phyloP scores from a whole-genome alignment of 306 rosid species.

The Acmispon strigosus region DNA sequence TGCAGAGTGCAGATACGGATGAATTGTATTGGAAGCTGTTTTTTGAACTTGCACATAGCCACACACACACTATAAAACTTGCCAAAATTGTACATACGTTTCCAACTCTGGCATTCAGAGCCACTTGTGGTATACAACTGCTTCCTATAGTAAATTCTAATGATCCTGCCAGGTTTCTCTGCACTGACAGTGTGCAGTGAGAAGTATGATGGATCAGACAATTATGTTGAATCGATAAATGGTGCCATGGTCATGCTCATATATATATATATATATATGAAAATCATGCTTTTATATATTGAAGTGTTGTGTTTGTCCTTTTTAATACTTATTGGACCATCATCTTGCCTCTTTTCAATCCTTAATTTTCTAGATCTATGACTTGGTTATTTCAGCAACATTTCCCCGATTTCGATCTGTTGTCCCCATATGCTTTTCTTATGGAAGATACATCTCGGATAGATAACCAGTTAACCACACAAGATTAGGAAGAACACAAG shows the following conservation, averaged over 20 bases:
- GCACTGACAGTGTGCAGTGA: conserved; percentile 99
- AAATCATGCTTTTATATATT: too few species aligned
- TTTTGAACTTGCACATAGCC: conserved; percentile 3
- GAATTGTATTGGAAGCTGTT: conserved; percentile 49
- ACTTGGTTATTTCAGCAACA: neutral
- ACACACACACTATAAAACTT: conserved; percentile 4
- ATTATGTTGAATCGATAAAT: neutral
- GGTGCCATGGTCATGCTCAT: neutral
- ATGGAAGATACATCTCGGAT: too few species aligned
- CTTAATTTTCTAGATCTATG: neutral
- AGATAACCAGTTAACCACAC: neutral
- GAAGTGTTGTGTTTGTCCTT: neutral
- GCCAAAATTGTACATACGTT: conserved; percentile 22
- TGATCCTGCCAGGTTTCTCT: conserved; percentile 99
- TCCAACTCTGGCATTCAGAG: conserved; percentile 67
- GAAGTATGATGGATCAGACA: conserved; percentile 99
- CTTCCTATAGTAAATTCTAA: conserved; percentile 64
- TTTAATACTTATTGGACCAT: neutral
- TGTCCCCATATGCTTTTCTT: neutral
- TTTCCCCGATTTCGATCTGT: neutral
- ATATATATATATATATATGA: too few species aligned
- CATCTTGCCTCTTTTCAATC: neutral
- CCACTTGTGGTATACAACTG: conserved; percentile 52
- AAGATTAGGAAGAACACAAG: neutral
- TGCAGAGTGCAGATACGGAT: neutral